Conservation (phyloP, 148 eudicot genomes). For the Linanthus parryae region DNA sequence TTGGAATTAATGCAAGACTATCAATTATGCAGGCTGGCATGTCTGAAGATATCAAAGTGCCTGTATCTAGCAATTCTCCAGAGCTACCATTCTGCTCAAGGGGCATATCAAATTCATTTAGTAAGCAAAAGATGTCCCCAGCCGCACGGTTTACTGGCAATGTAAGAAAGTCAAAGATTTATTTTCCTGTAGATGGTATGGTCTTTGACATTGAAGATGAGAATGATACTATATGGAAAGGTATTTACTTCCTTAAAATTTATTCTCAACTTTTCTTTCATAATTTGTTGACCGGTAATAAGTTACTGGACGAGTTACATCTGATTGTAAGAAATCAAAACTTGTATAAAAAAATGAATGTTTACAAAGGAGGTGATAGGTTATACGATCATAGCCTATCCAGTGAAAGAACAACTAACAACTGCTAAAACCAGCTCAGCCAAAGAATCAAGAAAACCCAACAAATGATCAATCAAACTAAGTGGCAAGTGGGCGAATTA, state of each 20-base stretch:
- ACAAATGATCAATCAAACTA: no score
- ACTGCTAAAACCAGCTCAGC: no score
- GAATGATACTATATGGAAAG: slow-evolving; percentile 17
- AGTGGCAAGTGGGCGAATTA: no score
- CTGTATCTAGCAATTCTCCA: slow-evolving; percentile 12
- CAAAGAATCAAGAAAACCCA: no score
- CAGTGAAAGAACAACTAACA: no score
- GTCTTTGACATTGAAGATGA: slow-evolving; percentile 14
- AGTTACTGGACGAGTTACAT: neutral
- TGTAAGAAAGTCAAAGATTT: slow-evolving; percentile 5
- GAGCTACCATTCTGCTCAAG: slow-evolving; percentile 17
- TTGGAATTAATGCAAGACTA: neutral
- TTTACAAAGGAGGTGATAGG: neutral
- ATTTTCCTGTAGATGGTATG: slow-evolving; percentile 19
- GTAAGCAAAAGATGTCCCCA: slow-evolving; percentile 8
- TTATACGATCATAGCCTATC: no score
- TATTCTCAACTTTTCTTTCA: neutral
- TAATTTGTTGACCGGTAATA: neutral
- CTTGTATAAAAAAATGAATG: neutral
- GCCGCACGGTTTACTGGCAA: slow-evolving; percentile 3
- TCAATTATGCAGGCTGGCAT: slow-evolving; percentile 15
- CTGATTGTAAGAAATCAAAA: neutral
- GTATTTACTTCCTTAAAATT: slow-evolving; percentile 7
- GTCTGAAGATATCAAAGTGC: slow-evolving; percentile 18
- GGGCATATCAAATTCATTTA: slow-evolving; percentile 9